phyloP scores from a whole-genome alignment of 2,329 filamentous ascomycete species.

The Gaeumannomyces sp. region DNA sequence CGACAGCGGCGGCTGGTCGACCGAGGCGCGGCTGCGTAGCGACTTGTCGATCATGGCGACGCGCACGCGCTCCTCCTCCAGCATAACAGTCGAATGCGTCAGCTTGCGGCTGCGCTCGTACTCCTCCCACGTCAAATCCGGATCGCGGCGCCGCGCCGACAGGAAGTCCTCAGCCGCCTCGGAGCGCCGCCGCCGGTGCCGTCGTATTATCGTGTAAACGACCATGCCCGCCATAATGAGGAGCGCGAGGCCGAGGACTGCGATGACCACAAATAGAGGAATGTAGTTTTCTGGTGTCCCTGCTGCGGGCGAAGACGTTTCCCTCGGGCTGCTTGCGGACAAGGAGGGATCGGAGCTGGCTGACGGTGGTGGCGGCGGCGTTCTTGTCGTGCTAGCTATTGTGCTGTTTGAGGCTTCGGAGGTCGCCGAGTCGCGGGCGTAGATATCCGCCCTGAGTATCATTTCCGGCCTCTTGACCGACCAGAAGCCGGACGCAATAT shows the following conservation, averaged over 20 bases:
- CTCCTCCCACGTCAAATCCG: constrained; percentile 19
- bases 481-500: neutral
- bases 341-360: neutral
- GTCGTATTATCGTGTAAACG: constrained; percentile 4
- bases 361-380: neutral
- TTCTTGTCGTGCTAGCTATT: neutral
- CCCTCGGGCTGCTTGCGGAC: neutral
- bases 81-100: constrained; percentile 16
- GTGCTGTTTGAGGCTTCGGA: neutral
- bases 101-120: constrained; percentile 15
- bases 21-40: constrained; percentile 18
- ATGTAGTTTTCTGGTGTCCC: neutral
- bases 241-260: neutral
- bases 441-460: neutral
- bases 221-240: constrained; percentile 6
- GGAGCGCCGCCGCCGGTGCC: constrained; percentile 12
- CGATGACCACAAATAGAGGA: constrained; percentile 7
- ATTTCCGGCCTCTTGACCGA: neutral
- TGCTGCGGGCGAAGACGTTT: neutral
- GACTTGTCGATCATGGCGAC: constrained; percentile 18
- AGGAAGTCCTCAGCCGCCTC: constrained; percentile 10
- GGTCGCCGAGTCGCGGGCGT: neutral
- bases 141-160: constrained; percentile 16
- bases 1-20: constrained; percentile 1
- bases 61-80: constrained; percentile 19